Conservation (phyloP, 345 rosid species). For the Citrus sp. region DNA sequence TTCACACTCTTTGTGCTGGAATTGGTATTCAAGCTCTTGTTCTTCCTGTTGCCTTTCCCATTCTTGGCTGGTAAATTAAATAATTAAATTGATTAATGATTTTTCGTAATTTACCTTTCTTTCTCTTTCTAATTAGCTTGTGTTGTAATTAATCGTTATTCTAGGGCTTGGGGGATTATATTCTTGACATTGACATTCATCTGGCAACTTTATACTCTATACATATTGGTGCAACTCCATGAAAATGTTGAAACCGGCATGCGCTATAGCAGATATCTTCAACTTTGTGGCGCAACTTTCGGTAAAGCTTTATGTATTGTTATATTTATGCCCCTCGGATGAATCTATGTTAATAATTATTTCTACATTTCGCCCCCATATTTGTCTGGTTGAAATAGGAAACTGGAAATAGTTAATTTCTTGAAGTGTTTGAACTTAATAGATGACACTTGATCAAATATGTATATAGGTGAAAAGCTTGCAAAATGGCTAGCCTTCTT, state of each 20-base stretch:
- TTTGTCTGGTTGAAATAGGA: no score
- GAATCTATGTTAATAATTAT: no score
- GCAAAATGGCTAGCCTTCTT: conserved; percentile 47
- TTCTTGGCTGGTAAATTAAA: conserved; percentile 69
- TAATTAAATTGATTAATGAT: no score
- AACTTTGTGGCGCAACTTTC: conserved; percentile 53
- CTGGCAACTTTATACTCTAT: conserved; percentile 81
- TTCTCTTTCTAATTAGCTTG: background rate
- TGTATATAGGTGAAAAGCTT: conserved; percentile 37
- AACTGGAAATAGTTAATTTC: no score
- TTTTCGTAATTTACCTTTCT: no score
- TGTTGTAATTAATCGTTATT: background rate
- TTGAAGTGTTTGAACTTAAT: no score
- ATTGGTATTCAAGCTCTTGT: conserved; percentile 81
- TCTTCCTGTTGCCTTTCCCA: conserved; percentile 82
- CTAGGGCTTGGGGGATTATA: conserved; percentile 76
- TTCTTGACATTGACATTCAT: conserved; percentile 48
- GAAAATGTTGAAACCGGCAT: conserved; percentile 48
- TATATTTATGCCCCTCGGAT: no score
- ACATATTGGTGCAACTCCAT: conserved; percentile 77
- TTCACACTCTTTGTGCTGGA: conserved; percentile 85
- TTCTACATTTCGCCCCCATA: no score
- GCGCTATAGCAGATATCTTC: conserved; percentile 73
- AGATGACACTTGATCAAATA: no score
- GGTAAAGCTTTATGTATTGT: conserved; percentile 32